These are phyloP conservation scores for Cytidiella melzeri DNA, from an alignment of 768 basidiomycete species.

Conservation along the genomic window DNA sequence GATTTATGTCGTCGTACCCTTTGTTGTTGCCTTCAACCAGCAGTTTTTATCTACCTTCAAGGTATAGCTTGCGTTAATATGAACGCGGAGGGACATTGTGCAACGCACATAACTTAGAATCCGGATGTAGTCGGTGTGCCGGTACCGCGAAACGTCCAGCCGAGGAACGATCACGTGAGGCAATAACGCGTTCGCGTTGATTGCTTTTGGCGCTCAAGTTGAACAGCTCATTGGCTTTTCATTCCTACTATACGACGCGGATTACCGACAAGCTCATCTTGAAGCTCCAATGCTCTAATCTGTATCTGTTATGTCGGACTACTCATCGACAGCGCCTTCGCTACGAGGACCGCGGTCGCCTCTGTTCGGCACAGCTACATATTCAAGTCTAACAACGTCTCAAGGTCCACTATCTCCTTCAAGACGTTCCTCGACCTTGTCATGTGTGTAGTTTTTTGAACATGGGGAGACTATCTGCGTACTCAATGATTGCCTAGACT, in stretches of 20 bases:
- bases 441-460: constrained; percentile 41
- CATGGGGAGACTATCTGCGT: too few species aligned
- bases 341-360: constrained; percentile 47
- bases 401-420: constrained; percentile 55
- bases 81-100: too few species aligned
- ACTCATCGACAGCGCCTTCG: constrained; percentile 26
- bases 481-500: background rate
- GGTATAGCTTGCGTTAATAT: too few species aligned
- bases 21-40: too few species aligned
- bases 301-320: constrained; percentile 29
- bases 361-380: constrained; percentile 53
- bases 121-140: too few species aligned
- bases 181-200: background rate
- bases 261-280: background rate
- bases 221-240: background rate
- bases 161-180: background rate
- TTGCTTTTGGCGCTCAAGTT: background rate
- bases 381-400: constrained; percentile 44
- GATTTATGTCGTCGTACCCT: too few species aligned
- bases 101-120: too few species aligned
- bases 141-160: too few species aligned
- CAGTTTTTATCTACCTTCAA: too few species aligned
- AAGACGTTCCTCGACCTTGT: constrained; percentile 47
- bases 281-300: background rate
- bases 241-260: background rate